Conservation (phyloP, 108 stramenopile species). For the Cyclotella choctawhatcheeana region DNA sequence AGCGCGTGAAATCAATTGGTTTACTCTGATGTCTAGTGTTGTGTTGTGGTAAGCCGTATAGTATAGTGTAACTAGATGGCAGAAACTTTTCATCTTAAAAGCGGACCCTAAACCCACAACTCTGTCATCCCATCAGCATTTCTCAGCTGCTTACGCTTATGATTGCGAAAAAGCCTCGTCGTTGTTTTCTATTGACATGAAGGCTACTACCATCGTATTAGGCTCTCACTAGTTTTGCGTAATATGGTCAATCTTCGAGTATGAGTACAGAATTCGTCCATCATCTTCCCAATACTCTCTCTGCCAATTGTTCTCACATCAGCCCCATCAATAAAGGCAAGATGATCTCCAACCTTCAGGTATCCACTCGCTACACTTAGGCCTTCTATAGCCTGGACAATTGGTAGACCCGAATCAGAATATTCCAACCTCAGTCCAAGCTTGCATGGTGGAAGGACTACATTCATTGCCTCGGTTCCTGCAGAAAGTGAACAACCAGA, state of each 20-base stretch:
- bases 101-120: no score
- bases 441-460: not conserved
- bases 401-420: conserved; percentile 8
- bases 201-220: not conserved
- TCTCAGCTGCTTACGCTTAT: no score
- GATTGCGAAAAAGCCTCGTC: not conserved
- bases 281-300: not conserved
- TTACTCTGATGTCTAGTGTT: no score
- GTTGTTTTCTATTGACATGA: no score
- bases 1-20: not conserved
- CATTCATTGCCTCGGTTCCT: not conserved
- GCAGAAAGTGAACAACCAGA: not conserved
- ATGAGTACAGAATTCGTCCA: not conserved
- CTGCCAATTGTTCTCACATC: not conserved
- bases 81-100: no score
- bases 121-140: no score
- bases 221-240: not conserved
- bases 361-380: not conserved
- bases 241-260: conserved; percentile 1
- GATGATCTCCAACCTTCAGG: conserved; percentile 1
- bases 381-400: not conserved
- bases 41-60: no score
- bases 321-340: not conserved
- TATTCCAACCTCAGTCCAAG: not conserved
- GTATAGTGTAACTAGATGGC: no score